Evolutionary conservation across 1,139 yeast species (phyloP), one percentile per base, ranked within the genome.

Genomic region (Sugiyamaella castrensis): DNA sequence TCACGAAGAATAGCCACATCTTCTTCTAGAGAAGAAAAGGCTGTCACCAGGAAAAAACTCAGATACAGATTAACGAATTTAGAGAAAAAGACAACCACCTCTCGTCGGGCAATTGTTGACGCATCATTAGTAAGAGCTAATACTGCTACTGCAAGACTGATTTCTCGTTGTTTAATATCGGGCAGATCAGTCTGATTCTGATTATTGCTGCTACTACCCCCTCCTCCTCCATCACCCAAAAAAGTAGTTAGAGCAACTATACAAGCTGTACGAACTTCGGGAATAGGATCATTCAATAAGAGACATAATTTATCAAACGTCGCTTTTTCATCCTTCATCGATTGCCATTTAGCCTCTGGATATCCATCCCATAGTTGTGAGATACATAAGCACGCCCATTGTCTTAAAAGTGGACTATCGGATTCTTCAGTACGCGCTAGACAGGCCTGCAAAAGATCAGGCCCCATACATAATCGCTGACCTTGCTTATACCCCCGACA

Each of bases 211-310:
- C 57, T 53, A 16, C 51, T 50, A 16, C 53, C 53, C 9, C 60
- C 52, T 2, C 45, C 50, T 41, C 33, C 57, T 2, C 65, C 70
- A 28, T 74, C 80, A 7, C 85, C 80, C 32, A 89, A 68, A 62
- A 84, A 87, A 31, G 81, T 80, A 2, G 91, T 80, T 43, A 92
- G 69, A 0, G 96, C 87, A 42, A 83, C 72, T 9, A 92, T 72
- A 9, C 88, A 80, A 0, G 98, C 87, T 0, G 96, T 84, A 53
- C 98, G 74, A 0, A 92, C 96, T 66, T 92, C 99, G 0, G 98
- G 97, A 41, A 91, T 88, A 0, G 97, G 96, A 64, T 92, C 98
- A 54, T 78, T 80, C 30, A 89, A 72, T 43, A 87, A 70, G 32
- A 72, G 70, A 33, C 82, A 66, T 34, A 92, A 65, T 54, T 77